These are phyloP conservation scores for Rhodotorula graminis DNA, from an alignment of 768 basidiomycete genomes.

Conservation along the genomic window DNA sequence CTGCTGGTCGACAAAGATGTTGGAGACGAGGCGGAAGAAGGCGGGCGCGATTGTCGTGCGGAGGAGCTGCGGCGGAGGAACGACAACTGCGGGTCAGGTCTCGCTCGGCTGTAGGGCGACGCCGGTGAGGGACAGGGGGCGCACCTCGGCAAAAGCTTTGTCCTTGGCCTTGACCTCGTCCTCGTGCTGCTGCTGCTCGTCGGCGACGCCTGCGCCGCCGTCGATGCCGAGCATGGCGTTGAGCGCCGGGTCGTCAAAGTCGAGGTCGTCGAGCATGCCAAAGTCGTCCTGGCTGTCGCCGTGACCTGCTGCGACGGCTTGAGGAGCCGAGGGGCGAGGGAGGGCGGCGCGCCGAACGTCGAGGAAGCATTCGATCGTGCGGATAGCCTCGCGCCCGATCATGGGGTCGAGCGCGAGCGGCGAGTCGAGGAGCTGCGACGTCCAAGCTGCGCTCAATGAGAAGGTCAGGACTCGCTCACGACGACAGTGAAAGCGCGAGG, in stretches of 20 bases:
- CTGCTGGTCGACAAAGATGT: constrained; percentile 47
- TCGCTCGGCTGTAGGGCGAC: neutral
- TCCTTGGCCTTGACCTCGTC: constrained; percentile 51
- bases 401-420: constrained; percentile 52
- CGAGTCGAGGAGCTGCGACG: constrained; percentile 54
- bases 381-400: constrained; percentile 58
- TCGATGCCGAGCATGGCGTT: constrained; percentile 56
- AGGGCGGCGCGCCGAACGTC: constrained; percentile 49
- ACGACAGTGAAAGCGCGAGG: constrained; percentile 28
- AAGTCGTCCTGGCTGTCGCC: constrained; percentile 78
- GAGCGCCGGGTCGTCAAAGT: constrained; percentile 61
- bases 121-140: constrained; percentile 22
- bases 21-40: constrained; percentile 57
- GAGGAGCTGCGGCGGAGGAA: constrained; percentile 51
- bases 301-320: constrained; percentile 17
- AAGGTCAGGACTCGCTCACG: neutral
- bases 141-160: constrained; percentile 54
- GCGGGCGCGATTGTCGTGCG: constrained; percentile 54
- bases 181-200: constrained; percentile 39
- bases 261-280: constrained; percentile 55
- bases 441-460: constrained; percentile 54
- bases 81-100: neutral
- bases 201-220: constrained; percentile 33
- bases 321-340: neutral
- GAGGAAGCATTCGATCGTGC: constrained; percentile 60